Evolutionary conservation across 176 grass and related monocot genomes (phyloP), one percentile per base, ranked within the genome.

Genomic region (Microstegium vimineum): DNA sequence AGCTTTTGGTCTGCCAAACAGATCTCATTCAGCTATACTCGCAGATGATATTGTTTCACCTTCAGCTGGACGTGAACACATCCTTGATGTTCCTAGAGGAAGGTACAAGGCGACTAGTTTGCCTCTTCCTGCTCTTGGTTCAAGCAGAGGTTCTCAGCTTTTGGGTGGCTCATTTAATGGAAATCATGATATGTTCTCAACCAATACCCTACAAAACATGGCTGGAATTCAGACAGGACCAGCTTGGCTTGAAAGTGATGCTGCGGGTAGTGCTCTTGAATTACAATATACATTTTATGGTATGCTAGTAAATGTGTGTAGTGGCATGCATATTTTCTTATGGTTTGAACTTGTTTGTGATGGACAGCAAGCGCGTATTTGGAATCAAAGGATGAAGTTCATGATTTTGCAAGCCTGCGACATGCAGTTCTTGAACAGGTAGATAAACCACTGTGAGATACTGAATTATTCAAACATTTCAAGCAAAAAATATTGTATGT

Each of bases 361-460:
- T 89, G 62, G n/a, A 85, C 84, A 97, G 94, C 87, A 86, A 92
- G 69, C 51, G 45, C 90, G 49, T 78, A 89, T 83, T 83, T 91
- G 80, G 93, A 96, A 70, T 57, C 91, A 78, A 96, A 92, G 85
- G 87, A 94, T 74, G 93, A 92, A 80, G 75, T 73, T 82, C 86
- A 75, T 81, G 89, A 98, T 86, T 82, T 93, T 51, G 83, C 93
- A 65, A 90, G 73, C 33, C 83, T 94, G 88, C 80, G 83, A 78
- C 90, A 92, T 78, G 82, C 91, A 64, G 86, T 83, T 90, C 70
- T 91, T 90, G 97, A 94, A 60, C 93, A 99, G 97, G 97, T 99
- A 87, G 60, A 79, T 82, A 37, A 78, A 41, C 64, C 62, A 40
- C 37, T 76, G 1, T 59, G 60, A 32, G 42, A 52, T 69, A 49